Evolutionary conservation across 139 green algal genomes (phyloP).

Genomic region (Tetradesmus obliquus): DNA sequence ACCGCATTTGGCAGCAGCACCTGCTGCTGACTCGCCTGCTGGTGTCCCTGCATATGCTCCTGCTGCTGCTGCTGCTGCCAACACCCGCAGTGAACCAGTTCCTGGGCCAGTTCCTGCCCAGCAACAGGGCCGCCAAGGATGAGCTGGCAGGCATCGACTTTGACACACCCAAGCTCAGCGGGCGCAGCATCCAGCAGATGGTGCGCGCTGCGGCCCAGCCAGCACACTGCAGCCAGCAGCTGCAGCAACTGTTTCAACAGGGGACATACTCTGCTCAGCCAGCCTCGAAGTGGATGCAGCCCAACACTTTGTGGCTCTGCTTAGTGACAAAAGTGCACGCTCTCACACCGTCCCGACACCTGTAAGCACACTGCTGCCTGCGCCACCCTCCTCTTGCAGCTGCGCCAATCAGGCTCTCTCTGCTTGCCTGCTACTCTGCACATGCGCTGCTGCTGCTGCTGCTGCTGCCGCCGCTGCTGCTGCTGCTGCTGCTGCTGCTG

Average conservation of each 20-base stretch:
- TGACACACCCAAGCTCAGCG: conserved; percentile 19
- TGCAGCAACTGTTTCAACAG: neutral
- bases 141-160: conserved; percentile 41
- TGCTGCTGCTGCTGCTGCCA: neutral
- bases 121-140: neutral
- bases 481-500: neutral
- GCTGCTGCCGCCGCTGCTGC: no score
- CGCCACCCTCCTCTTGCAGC: no score
- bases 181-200: conserved; percentile 35
- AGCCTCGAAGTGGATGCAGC: neutral
- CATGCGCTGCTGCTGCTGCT: no score
- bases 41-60: neutral
- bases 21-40: neutral
- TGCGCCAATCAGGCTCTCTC: no score
- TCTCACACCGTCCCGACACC: neutral
- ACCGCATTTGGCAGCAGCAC: neutral
- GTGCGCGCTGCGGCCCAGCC: neutral
- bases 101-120: conserved; percentile 45
- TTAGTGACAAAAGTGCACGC: no score
- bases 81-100: conserved; percentile 37
- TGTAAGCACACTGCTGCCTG: neutral
- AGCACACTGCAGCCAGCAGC: neutral
- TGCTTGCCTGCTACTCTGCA: no score
- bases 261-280: neutral
- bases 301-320: neutral